These are phyloP conservation scores for Populus pruinosa DNA, from an alignment of 345 rosid genomes.

Conservation along the genomic window DNA sequence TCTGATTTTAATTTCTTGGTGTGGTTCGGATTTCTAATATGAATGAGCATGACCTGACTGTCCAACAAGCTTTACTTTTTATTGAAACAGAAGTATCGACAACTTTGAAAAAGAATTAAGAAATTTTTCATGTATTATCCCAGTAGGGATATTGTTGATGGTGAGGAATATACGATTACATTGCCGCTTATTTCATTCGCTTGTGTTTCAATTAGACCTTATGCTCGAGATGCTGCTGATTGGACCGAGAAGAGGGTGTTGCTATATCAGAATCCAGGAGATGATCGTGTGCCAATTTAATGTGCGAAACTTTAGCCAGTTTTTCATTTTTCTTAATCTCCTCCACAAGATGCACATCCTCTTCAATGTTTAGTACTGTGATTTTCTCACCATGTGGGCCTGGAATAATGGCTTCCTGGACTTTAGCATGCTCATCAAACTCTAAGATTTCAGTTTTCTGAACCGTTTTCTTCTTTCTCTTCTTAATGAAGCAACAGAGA, in stretches of 20 bases:
- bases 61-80: background rate
- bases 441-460: constrained; percentile 35
- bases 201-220: constrained; percentile 27
- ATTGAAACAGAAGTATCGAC: background rate
- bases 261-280: constrained; percentile 15
- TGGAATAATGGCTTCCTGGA: constrained; percentile 47
- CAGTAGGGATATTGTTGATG: background rate
- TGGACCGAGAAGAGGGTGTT: constrained; percentile 22
- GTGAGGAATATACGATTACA: background rate
- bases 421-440: constrained; percentile 47
- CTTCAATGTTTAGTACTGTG: constrained; percentile 39
- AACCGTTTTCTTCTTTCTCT: constrained; percentile 40
- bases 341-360: constrained; percentile 46
- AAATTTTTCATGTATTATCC: background rate
- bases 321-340: constrained; percentile 35
- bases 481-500: constrained; percentile 49
- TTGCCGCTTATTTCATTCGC: background rate
- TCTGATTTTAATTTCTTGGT: background rate
- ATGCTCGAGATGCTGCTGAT: constrained; percentile 28
- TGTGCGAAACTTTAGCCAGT: constrained; percentile 18
- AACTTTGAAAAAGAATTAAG: background rate
- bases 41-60: background rate
- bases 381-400: constrained; percentile 51
- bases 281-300: constrained; percentile 24
- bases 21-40: background rate